Conservation (phyloP, 2,329 filamentous ascomycete species). For the Nemania sp. region DNA sequence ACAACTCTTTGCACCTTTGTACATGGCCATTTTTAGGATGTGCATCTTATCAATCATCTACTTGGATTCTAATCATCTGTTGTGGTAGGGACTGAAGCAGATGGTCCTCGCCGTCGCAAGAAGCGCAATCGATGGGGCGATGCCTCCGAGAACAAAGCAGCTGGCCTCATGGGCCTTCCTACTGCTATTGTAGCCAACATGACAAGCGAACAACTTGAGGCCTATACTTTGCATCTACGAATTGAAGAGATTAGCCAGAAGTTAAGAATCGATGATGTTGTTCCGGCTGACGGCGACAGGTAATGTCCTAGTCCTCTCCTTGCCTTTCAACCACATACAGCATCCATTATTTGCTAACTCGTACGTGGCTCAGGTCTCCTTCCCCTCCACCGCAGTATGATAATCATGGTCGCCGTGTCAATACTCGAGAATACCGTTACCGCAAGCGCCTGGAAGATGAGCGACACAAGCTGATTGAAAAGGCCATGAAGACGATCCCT, state of each 20-base stretch:
- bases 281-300: constrained; percentile 96
- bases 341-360: constrained; percentile 19
- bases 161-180: constrained; percentile 95
- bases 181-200: constrained; percentile 97
- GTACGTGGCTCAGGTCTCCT: constrained; percentile 75
- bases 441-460: constrained; percentile 98
- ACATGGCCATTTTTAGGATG: constrained; percentile 6
- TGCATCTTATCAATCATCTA: constrained; percentile 38
- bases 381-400: constrained; percentile 98
- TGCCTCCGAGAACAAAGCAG: constrained; percentile 97
- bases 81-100: constrained; percentile 64
- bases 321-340: constrained; percentile 3
- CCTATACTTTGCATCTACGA: constrained; percentile 93
- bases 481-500: constrained; percentile 99
- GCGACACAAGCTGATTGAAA: constrained; percentile 97
- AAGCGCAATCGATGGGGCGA: constrained; percentile 99
- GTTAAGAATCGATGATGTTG: constrained; percentile 98
- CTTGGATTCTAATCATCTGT: constrained; percentile 32
- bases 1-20: neutral
- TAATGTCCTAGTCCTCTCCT: constrained; percentile 56
- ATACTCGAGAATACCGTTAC: constrained; percentile 98
- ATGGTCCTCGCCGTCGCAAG: constrained; percentile 90
- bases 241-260: constrained; percentile 99
- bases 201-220: constrained; percentile 98
- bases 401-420: constrained; percentile 99